phyloP scores from a whole-genome alignment of 768 basidiomycete genomes.

The Suillus sp. region DNA sequence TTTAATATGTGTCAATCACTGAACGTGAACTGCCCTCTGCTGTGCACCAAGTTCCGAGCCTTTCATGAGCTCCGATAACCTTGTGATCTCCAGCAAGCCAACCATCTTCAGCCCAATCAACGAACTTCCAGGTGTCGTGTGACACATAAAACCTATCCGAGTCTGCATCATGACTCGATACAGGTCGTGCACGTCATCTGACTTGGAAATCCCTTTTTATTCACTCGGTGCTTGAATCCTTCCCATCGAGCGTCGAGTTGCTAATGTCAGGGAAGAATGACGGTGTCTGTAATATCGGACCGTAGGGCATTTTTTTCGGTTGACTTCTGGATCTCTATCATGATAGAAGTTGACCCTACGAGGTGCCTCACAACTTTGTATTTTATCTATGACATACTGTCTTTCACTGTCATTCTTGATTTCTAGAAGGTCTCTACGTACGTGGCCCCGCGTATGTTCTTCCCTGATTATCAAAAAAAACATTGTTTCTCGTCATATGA shows the following conservation, averaged over 20 bases:
- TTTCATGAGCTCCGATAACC: not conserved
- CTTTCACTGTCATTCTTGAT: not conserved
- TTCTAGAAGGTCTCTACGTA: not conserved
- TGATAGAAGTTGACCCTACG: conserved; percentile 59
- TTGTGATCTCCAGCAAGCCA: not conserved
- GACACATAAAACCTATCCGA: not conserved
- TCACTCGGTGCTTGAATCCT: conserved; percentile 48
- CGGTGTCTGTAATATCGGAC: not conserved
- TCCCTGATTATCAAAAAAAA: not conserved
- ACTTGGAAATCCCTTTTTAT: conserved; percentile 37
- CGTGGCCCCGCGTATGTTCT: not conserved
- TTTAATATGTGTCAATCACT: not conserved
- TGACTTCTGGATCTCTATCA: conserved; percentile 37
- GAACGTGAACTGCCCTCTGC: not conserved
- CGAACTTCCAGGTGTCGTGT: not conserved
- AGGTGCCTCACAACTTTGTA: conserved; percentile 52
- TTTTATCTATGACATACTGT: not conserved
- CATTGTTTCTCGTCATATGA: not conserved
- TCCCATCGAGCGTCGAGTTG: conserved; percentile 50
- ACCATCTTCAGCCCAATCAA: not conserved
- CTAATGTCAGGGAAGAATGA: conserved; percentile 53
- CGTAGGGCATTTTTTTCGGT: conserved; percentile 59
- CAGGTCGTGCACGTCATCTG: not conserved
- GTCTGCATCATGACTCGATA: not conserved
- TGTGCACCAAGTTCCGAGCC: not conserved